Conservation (phyloP, 1,139 yeast genomes). For the Taiozyma sp. region DNA sequence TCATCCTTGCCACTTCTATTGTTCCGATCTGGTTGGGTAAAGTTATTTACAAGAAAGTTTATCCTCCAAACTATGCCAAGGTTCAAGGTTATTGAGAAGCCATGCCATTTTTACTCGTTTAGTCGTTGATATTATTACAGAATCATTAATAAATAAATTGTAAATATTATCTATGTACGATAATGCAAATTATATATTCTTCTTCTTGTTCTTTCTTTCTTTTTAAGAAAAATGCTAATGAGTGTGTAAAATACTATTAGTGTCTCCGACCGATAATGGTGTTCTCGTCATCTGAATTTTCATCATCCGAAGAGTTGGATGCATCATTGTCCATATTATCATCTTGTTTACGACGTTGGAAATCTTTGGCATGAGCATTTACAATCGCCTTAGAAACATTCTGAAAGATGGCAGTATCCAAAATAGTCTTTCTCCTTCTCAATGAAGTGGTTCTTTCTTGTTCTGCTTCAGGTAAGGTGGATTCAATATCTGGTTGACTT, state of each 20-base stretch:
- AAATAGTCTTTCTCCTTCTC: constrained; percentile 16
- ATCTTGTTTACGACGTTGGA: constrained; percentile 50
- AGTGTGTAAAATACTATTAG: neutral
- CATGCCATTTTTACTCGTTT: neutral
- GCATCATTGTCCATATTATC: constrained; percentile 39
- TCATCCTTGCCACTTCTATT: constrained; percentile 66
- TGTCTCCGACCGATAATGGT: neutral
- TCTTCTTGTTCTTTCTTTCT: neutral
- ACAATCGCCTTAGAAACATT: constrained; percentile 60
- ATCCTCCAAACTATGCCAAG: constrained; percentile 98
- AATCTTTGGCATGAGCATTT: constrained; percentile 84
- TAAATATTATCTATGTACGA: neutral
- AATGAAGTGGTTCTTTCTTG: neutral
- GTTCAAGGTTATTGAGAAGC: constrained; percentile 60
- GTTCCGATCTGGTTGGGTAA: constrained; percentile 89
- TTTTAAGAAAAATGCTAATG: neutral
- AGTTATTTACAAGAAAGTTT: constrained; percentile 63
- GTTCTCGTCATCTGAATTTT: constrained; percentile 30
- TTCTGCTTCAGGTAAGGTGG: neutral
- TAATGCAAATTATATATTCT: neutral
- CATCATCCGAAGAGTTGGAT: constrained; percentile 25
- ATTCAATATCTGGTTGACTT: neutral
- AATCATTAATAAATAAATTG: neutral
- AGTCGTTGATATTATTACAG: neutral
- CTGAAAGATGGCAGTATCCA: constrained; percentile 33